phyloP scores from a whole-genome alignment of 2,329 filamentous ascomycete species.

The Cladosporium cucumerinum region DNA sequence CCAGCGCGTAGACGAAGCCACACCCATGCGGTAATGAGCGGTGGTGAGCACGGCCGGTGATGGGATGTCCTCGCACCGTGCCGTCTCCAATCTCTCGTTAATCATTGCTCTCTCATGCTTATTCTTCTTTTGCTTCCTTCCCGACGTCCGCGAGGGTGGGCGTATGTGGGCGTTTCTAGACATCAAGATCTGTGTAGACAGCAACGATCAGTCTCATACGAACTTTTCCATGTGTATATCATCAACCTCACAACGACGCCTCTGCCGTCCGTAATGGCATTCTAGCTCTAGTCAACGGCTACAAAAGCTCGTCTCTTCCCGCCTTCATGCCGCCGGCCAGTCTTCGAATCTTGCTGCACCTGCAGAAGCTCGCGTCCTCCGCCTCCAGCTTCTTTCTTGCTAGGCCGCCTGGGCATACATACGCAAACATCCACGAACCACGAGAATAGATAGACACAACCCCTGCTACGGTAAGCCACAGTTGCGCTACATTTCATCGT shows the following conservation, averaged over 20 bases:
- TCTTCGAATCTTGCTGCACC: background rate
- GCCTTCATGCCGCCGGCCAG: background rate
- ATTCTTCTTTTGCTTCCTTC: conserved; percentile 5
- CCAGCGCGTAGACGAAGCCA: background rate
- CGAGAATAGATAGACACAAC: background rate
- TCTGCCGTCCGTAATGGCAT: background rate
- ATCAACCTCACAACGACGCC: background rate
- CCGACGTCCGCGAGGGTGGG: background rate
- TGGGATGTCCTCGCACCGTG: background rate
- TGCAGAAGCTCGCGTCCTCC: background rate
- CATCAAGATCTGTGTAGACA: background rate
- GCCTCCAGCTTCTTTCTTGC: background rate
- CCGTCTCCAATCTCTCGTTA: background rate
- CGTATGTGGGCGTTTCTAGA: background rate
- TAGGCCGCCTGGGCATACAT: conserved; percentile 1
- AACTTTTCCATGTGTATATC: background rate
- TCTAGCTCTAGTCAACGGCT: background rate
- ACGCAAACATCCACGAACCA: conserved; percentile 5
- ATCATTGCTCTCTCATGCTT: background rate
- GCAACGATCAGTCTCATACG: background rate
- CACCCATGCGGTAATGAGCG: background rate
- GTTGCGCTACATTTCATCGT: background rate
- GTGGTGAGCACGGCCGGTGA: conserved; percentile 11
- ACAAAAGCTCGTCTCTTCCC: background rate
- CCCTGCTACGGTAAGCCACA: conserved; percentile 7